These are phyloP conservation scores for Ogataea ramenticola DNA, from an alignment of 805 yeast genomes.

Conservation along the genomic window DNA sequence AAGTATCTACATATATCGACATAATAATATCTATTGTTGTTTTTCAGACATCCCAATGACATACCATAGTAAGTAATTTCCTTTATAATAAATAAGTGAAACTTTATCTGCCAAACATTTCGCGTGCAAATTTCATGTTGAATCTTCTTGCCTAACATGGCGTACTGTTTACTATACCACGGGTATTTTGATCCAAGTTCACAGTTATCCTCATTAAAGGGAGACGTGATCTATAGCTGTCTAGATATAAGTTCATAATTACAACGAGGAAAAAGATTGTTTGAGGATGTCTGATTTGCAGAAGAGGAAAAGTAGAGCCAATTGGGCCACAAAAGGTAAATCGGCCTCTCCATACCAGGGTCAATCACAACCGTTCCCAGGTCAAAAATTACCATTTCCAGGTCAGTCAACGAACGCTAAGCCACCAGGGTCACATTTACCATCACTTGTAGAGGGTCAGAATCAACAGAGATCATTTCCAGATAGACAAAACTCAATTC, in stretches of 20 bases:
- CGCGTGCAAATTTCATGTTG: neutral
- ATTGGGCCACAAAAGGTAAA: constrained; percentile 17
- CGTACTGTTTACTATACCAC: neutral
- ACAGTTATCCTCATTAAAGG: too few relatives aligned
- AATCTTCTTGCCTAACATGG: neutral
- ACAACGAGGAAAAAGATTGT: too few relatives aligned
- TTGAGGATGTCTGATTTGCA: constrained; percentile 1
- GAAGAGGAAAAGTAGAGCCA: constrained; percentile 15
- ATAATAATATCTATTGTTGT: too few relatives aligned
- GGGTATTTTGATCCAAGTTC: too few relatives aligned
- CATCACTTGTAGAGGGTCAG: neutral
- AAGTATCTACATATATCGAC: too few relatives aligned
- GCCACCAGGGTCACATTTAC: neutral
- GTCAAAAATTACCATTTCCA: neutral
- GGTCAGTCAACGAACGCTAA: neutral
- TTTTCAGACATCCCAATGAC: too few relatives aligned
- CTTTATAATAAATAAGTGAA: too few relatives aligned
- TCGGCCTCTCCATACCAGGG: neutral
- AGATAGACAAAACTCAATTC: neutral
- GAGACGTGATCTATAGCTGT: too few relatives aligned
- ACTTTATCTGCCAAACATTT: neutral
- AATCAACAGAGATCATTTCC: neutral
- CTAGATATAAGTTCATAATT: too few relatives aligned
- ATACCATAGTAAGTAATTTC: too few relatives aligned
- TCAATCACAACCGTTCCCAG: constrained; percentile 2